Evolutionary conservation across 202 grass and related monocot species (phyloP).

Genomic region (Elaeis oleifera): DNA sequence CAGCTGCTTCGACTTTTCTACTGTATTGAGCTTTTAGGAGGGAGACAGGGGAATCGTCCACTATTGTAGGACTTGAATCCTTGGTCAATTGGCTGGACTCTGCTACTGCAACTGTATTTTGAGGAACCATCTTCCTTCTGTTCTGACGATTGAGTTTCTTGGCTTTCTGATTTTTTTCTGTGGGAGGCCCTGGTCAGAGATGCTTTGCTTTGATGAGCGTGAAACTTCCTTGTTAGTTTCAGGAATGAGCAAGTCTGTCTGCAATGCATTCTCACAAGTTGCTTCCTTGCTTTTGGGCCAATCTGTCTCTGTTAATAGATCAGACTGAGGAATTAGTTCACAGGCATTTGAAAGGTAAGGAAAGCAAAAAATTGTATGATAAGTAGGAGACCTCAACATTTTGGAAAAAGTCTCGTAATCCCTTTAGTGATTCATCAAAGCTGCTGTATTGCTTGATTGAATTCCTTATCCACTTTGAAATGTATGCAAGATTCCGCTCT

Average conservation of each 20-base stretch:
- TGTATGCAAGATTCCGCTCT: constrained; percentile 57
- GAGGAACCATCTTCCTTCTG: constrained; percentile 15
- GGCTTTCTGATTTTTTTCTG: constrained; percentile 35
- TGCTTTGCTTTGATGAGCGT: constrained; percentile 30
- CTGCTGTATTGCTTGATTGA: constrained; percentile 56
- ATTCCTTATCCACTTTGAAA: constrained; percentile 91
- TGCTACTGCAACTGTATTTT: constrained; percentile 5
- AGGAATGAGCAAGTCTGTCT: constrained; percentile 20
- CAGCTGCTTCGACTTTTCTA: constrained; percentile 14
- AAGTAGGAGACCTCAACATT: constrained; percentile 55
- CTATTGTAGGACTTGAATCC: constrained; percentile 22
- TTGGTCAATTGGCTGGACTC: constrained; percentile 17
- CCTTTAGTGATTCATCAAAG: constrained; percentile 62
- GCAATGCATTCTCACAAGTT: constrained; percentile 23
- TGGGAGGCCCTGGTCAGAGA: constrained; percentile 29
- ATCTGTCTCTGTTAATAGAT: constrained; percentile 43
- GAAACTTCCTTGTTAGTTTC: constrained; percentile 40
- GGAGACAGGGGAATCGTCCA: constrained; percentile 9
- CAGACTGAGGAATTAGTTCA: constrained; percentile 13
- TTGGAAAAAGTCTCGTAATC: constrained; percentile 60
- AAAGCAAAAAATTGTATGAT: constrained; percentile 9
- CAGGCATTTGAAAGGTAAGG: constrained; percentile 11
- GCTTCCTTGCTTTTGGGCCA: constrained; percentile 27
- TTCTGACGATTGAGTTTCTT: constrained; percentile 24
- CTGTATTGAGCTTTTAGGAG: constrained; percentile 15